These are phyloP conservation scores for Pythium insidiosum DNA, from an alignment of 352 stramenopile genomes.

Conservation along the genomic window DNA sequence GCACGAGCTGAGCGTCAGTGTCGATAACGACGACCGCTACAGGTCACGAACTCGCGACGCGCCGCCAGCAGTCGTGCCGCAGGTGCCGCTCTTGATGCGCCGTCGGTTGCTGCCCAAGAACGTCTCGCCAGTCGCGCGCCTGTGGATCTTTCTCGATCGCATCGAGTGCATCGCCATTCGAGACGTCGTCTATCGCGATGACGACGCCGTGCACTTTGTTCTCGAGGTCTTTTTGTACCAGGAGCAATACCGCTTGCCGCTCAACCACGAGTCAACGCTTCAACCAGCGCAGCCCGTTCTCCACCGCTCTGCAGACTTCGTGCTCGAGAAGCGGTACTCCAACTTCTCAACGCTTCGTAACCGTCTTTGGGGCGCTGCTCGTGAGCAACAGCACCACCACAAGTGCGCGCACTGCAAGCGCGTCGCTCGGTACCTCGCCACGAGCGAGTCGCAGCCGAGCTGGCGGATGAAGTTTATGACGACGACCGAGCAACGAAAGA, in stretches of 20 bases:
- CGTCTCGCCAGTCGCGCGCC: conserved; percentile 38
- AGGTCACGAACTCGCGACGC: conserved; percentile 2
- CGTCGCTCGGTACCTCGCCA: conserved; percentile 23
- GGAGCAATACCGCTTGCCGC: conserved; percentile 22
- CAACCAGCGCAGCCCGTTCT: conserved; percentile 8
- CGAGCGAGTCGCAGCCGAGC: conserved; percentile 5
- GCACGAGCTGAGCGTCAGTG: conserved; percentile 1
- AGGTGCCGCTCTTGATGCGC: conserved; percentile 25
- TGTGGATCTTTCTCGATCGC: conserved; percentile 43
- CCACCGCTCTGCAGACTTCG: conserved; percentile 30
- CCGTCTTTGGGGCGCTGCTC: conserved; percentile 30
- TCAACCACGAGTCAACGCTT: not conserved
- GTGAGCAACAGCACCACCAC: conserved; percentile 23
- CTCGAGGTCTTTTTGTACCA: conserved; percentile 52
- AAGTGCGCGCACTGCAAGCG: conserved; percentile 25
- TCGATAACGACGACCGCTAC: conserved; percentile 10
- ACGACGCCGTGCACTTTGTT: conserved; percentile 37
- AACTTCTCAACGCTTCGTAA: conserved; percentile 43
- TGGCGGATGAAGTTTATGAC: conserved; percentile 15
- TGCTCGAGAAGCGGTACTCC: conserved; percentile 60
- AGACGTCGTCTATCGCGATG: conserved; percentile 34
- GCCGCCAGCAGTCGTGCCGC: conserved; percentile 20
- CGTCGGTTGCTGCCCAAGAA: conserved; percentile 37
- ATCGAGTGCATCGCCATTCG: conserved; percentile 57
- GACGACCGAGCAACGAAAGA: conserved; percentile 15